These are phyloP conservation scores for Teratosphaeriaceae sp. DNA, from an alignment of 2,329 filamentous ascomycete genomes.

Conservation along the genomic window DNA sequence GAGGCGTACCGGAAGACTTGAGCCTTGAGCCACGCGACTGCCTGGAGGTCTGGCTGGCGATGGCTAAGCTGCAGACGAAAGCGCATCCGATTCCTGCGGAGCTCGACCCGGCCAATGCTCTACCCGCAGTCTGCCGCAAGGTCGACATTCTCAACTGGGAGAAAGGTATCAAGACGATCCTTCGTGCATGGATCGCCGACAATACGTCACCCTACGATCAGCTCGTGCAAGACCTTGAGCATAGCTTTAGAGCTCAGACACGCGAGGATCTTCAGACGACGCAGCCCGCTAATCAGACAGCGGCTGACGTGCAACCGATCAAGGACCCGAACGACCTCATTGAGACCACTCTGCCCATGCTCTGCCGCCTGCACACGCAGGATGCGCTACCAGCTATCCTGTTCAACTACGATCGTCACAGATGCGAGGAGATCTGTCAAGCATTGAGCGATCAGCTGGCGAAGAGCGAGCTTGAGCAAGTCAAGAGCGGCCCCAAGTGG, in stretches of 20 bases:
- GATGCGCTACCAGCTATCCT: constrained; percentile 65
- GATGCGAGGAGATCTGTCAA: constrained; percentile 55
- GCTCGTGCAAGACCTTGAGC: constrained; percentile 45
- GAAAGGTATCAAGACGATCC: constrained; percentile 49
- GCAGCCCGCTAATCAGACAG: background rate
- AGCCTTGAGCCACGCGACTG: constrained; percentile 66
- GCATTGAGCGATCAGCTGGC: constrained; percentile 48
- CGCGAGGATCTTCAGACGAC: constrained; percentile 20
- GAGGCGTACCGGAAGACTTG: constrained; percentile 61
- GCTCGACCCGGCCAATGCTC: constrained; percentile 44
- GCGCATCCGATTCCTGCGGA: constrained; percentile 38
- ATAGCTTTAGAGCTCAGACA: constrained; percentile 17
- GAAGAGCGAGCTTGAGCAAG: constrained; percentile 50
- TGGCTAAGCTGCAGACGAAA: constrained; percentile 51
- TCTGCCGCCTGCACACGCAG: constrained; percentile 54
- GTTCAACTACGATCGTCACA: constrained; percentile 66
- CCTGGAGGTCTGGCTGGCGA: constrained; percentile 56
- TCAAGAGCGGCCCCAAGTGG: constrained; percentile 54
- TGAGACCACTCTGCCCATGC: constrained; percentile 49
- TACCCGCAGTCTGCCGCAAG: constrained; percentile 55
- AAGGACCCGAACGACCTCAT: constrained; percentile 22
- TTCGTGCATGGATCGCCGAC: constrained; percentile 56
- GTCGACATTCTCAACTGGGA: constrained; percentile 63
- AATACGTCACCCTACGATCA: constrained; percentile 45
- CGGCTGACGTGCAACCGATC: constrained; percentile 10